A percentile compares a stretch with the other conserved stretches of the same genome.
These are phyloP conservation scores for Gossypioides kirkii DNA, from an alignment of 345 rosid species.

Conservation along the genomic window DNA sequence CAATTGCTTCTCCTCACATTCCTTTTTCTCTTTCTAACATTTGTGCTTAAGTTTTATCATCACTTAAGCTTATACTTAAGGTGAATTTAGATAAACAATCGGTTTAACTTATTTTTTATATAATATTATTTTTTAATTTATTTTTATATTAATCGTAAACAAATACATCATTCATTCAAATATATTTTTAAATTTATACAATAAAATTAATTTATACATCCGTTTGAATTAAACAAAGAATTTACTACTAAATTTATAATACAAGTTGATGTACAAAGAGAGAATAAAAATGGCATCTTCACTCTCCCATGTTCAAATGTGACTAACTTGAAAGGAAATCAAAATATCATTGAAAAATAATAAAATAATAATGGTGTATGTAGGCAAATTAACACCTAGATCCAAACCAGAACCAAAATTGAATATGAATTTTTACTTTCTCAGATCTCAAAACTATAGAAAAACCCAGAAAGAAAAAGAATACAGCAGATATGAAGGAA, in stretches of 20 bases:
- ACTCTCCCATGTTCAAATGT: constrained; percentile 12
- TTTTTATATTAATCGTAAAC: too few species aligned
- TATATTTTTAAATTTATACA: too few species aligned
- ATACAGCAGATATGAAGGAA: not conserved
- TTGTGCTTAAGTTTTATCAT: too few species aligned
- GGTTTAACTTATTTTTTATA: too few species aligned
- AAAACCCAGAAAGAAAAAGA: not conserved
- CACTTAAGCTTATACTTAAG: too few species aligned
- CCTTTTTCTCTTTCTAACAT: not conserved
- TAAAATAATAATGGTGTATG: constrained; percentile 13
- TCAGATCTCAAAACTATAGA: constrained; percentile 17
- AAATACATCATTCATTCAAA: too few species aligned
- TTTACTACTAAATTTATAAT: not conserved
- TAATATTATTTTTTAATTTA: too few species aligned
- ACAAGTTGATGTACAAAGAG: not conserved
- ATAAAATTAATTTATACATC: too few species aligned
- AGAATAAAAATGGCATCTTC: not conserved
- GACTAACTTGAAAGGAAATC: not conserved
- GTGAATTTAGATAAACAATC: too few species aligned
- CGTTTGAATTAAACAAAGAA: not conserved
- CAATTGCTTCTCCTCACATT: not conserved
- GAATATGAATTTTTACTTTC: constrained; percentile 34
- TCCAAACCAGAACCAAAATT: constrained; percentile 33
- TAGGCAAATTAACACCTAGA: constrained; percentile 42
- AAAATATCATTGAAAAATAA: constrained; percentile 17